Evolutionary conservation across 1,284 basidiomycete species (phyloP).

Genomic region (Fomitopsis schrenkii): DNA sequence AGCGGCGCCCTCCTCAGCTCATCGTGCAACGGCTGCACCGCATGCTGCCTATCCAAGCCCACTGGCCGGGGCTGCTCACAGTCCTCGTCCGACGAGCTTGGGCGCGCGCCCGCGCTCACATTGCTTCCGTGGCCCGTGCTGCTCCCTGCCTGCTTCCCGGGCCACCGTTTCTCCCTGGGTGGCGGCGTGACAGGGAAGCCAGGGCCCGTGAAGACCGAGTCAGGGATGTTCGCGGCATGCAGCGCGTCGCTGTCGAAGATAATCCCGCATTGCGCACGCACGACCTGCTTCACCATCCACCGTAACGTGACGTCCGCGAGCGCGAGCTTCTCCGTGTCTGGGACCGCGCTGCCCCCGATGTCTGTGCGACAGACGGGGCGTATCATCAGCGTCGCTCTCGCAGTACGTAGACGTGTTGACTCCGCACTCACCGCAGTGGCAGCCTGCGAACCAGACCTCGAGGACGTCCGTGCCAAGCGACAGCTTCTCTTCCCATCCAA

Average conservation of each 20-base stretch:
- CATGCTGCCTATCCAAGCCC: conserved; percentile 20
- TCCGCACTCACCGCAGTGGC: conserved; percentile 22
- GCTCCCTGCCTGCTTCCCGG: not conserved
- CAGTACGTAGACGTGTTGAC: not conserved
- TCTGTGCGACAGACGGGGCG: conserved; percentile 35
- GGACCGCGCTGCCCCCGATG: conserved; percentile 60
- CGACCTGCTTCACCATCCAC: conserved; percentile 68
- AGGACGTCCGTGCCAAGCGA: conserved; percentile 23
- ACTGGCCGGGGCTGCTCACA: conserved; percentile 5
- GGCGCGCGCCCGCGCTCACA: not conserved
- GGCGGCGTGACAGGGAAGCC: conserved; percentile 12
- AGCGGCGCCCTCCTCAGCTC: conserved; percentile 22
- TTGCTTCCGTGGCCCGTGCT: not conserved
- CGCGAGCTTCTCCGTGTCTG: conserved; percentile 35
- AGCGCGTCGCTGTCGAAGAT: conserved; percentile 44
- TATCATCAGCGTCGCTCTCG: not conserved
- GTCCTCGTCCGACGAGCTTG: not conserved
- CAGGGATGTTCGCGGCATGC: conserved; percentile 28
- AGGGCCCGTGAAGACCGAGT: conserved; percentile 17
- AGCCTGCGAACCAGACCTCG: conserved; percentile 32
- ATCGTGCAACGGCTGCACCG: conserved; percentile 33
- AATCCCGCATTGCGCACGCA: conserved; percentile 44
- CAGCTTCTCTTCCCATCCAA: conserved; percentile 6
- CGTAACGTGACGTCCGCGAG: conserved; percentile 61
- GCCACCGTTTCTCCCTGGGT: not conserved